Conservation (phyloP, 805 yeast genomes). For the Wickerhamomyces strasburgensis region DNA sequence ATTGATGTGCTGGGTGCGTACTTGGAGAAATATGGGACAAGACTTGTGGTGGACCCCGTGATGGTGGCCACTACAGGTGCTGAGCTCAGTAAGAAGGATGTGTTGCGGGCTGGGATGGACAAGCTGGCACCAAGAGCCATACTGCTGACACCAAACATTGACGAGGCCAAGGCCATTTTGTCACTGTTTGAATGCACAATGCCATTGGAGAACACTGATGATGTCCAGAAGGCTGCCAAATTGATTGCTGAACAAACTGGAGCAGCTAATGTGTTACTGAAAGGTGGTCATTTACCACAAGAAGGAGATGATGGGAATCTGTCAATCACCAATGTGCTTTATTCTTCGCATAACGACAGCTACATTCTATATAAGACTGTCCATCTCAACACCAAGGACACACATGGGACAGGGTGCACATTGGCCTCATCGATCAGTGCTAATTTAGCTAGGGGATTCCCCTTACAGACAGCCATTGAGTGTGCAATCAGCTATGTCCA, state of each 20-base stretch:
- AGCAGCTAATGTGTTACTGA: constrained; percentile 55
- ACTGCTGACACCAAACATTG: constrained; percentile 69
- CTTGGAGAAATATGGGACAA: constrained; percentile 31
- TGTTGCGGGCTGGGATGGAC: constrained; percentile 38
- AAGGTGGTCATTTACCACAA: constrained; percentile 76
- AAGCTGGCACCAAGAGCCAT: constrained; percentile 47
- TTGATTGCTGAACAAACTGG: constrained; percentile 34
- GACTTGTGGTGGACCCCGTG: constrained; percentile 75
- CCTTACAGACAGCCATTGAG: constrained; percentile 45
- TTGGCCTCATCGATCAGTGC: constrained; percentile 77
- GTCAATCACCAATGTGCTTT: constrained; percentile 50
- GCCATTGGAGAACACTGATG: constrained; percentile 33
- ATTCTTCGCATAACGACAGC: constrained; percentile 33
- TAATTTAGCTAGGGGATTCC: constrained; percentile 53
- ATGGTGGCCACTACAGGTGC: constrained; percentile 79
- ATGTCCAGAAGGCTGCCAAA: constrained; percentile 34
- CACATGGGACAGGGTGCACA: constrained; percentile 93
- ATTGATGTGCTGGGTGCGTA: constrained; percentile 51
- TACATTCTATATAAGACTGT: constrained; percentile 43
- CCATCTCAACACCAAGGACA: constrained; percentile 43
- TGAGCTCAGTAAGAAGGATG: constrained; percentile 43
- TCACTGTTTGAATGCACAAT: constrained; percentile 26
- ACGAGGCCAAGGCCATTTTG: constrained; percentile 52
- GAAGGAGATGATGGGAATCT: constrained; percentile 22
- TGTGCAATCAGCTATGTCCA: constrained; percentile 63